Evolutionary conservation across 331 rosid species (phyloP), one percentile per base, ranked within the genome.

Genomic region (Phaseolus coccineus): DNA sequence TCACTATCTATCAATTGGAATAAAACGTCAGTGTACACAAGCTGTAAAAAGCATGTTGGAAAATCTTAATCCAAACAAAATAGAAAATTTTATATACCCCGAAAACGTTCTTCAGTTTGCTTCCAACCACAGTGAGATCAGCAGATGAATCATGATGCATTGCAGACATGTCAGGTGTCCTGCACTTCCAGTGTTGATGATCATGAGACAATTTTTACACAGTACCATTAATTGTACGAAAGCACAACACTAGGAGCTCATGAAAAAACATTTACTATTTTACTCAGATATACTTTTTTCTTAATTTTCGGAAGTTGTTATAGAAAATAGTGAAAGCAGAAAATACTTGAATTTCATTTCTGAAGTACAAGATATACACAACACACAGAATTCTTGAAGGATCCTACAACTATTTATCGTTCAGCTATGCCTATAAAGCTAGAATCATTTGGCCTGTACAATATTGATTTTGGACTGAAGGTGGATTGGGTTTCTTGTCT

Each of bases 91-190:
- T 9, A 19, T 83, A 40, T 86, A 90, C 98, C 98, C 90, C 97
- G 51, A 92, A 91, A 69, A 88, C 67, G 53, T 71, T 83, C 57
- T 87, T 87, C 89, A 92, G 72, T 74, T 63, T 90, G 85, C 65
- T 82, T 44, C 84, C 90, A 14, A 95, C 93, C 61, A 90, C 91
- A 63, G 51, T 85, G 74, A 92, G 96, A 84, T 91, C 94, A 15
- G 91, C 74, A 50, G 98, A 89, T 8, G 96, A 68, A 69, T 95
- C 98, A 39, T 88, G 96, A 88, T 95, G 97, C 89, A 95, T 90
- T 25, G 88, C 91, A 27, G 96, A 92, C 96, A 88, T 90, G 79
- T 87, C 96, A 53, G 97, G 97, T 57, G 97, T 92, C 89, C 98
- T 95, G 88, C 63, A 70, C 77, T 79, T 73, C 58, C 77, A 80